These are phyloP conservation scores for Elongisporangium senticosum DNA, from an alignment of 352 stramenopile species.

Conservation along the genomic window DNA sequence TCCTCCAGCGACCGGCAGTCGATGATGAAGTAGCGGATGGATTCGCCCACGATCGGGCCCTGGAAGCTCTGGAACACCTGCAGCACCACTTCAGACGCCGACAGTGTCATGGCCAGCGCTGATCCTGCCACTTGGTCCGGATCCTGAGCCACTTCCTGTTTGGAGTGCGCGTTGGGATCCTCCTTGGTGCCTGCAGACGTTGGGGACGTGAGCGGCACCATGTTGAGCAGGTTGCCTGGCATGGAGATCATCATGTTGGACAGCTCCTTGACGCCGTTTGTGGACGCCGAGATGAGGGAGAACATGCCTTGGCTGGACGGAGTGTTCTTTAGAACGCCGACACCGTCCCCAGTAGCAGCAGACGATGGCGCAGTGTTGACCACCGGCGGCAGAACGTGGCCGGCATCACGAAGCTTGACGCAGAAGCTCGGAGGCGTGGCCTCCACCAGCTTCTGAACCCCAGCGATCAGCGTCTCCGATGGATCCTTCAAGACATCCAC, in stretches of 20 bases:
- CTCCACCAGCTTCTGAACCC: constrained; percentile 51
- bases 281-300: constrained; percentile 56
- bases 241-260: constrained; percentile 69
- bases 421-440: constrained; percentile 56
- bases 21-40: constrained; percentile 72
- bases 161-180: constrained; percentile 12
- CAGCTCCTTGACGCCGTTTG: constrained; percentile 56
- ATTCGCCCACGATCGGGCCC: constrained; percentile 18
- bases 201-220: constrained; percentile 20
- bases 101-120: constrained; percentile 52
- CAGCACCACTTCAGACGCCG: constrained; percentile 53
- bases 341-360: background rate
- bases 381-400: constrained; percentile 4
- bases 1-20: constrained; percentile 59
- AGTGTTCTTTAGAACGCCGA: constrained; percentile 5
- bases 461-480: constrained; percentile 22
- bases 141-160: background rate
- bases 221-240: constrained; percentile 55
- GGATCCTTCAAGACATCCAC: constrained; percentile 32
- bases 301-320: constrained; percentile 26
- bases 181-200: constrained; percentile 13
- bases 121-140: constrained; percentile 25
- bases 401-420: constrained; percentile 44
- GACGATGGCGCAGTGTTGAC: background rate
- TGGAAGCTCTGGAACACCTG: constrained; percentile 72